These are phyloP conservation scores for Moesziomyces globuligerus DNA, from an alignment of 1,284 basidiomycete genomes.

Conservation along the genomic window DNA sequence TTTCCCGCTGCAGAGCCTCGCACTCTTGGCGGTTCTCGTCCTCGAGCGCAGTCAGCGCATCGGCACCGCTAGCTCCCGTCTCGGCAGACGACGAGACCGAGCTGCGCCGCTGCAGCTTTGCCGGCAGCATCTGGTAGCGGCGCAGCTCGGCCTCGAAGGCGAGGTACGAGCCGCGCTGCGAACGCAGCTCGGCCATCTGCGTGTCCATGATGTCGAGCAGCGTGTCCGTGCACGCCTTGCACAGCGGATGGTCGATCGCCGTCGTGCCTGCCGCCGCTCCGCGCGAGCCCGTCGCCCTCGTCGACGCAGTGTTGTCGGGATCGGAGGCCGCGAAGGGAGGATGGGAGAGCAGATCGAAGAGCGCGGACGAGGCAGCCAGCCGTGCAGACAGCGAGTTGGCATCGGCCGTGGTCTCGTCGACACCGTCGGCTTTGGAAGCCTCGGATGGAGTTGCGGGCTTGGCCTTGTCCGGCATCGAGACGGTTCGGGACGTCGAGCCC, in stretches of 20 bases:
- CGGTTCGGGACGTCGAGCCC: conserved; percentile 3
- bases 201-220: conserved; percentile 80
- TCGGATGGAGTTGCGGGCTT: not conserved
- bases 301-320: conserved; percentile 2
- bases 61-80: conserved; percentile 10
- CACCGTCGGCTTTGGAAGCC: not conserved
- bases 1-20: conserved; percentile 18
- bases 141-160: conserved; percentile 55
- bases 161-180: conserved; percentile 83
- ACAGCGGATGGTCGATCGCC: conserved; percentile 88
- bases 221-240: conserved; percentile 89
- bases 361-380: conserved; percentile 33
- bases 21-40: conserved; percentile 11
- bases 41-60: conserved; percentile 8
- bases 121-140: conserved; percentile 38
- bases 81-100: conserved; percentile 12
- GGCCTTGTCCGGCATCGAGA: not conserved
- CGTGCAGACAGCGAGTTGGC: conserved; percentile 33
- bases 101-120: conserved; percentile 4
- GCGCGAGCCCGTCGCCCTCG: conserved; percentile 9
- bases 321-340: no score
- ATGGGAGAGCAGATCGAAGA: conserved; percentile 36
- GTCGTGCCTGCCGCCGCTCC: conserved; percentile 2
- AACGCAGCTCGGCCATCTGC: conserved; percentile 87
- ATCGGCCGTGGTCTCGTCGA: conserved; percentile 11